Evolutionary conservation across 495 filamentous ascomycete genomes (phyloP).

Genomic region (Hypoxylon intermedium): DNA sequence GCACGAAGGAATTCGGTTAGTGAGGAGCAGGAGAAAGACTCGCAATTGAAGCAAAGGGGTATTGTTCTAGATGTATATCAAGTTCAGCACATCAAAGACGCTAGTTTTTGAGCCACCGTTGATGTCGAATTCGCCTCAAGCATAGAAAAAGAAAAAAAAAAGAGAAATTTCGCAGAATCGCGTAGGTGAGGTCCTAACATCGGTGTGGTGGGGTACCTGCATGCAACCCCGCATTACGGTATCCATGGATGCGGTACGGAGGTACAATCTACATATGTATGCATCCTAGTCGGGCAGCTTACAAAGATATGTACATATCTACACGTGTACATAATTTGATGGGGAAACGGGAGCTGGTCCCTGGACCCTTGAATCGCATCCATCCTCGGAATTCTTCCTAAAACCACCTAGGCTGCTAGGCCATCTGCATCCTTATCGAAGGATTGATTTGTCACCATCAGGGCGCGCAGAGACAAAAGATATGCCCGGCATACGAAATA

Average conservation of each 20-base stretch:
- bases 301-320: neutral
- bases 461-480: neutral
- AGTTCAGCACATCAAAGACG: neutral
- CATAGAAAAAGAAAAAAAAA: no score
- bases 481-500: neutral
- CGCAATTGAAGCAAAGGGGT: neutral
- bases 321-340: neutral
- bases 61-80: neutral
- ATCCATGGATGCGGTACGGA: slow-evolving; percentile 3
- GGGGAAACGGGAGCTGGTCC: no score
- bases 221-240: slow-evolving; percentile 26
- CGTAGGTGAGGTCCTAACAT: slow-evolving; percentile 13
- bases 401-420: slow-evolving; percentile 19
- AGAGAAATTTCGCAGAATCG: neutral
- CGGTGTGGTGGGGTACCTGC: slow-evolving; percentile 32
- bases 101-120: neutral
- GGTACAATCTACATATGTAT: neutral
- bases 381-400: slow-evolving; percentile 26
- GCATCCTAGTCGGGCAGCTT: neutral
- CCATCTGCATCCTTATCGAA: slow-evolving; percentile 23
- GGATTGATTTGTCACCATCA: slow-evolving; percentile 14
- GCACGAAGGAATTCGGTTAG: neutral
- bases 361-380: slow-evolving; percentile 13
- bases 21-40: neutral
- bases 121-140: neutral